Conservation (phyloP, 805 yeast genomes). For the Saccharomycopsis sp. region DNA sequence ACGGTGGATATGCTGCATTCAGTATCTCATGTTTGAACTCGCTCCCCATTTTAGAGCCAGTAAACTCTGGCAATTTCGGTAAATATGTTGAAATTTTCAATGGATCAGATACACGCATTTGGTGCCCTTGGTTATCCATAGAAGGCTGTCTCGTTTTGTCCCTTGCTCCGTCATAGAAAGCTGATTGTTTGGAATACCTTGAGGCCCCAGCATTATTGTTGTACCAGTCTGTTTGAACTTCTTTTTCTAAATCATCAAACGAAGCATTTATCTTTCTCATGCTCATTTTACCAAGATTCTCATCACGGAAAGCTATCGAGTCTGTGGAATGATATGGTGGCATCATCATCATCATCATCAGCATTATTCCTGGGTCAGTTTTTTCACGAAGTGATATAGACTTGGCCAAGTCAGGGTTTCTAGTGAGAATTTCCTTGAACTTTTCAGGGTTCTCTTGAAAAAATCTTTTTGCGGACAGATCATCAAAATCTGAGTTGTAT, state of each 20-base stretch:
- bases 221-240: conserved; percentile 28
- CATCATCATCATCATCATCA: not conserved
- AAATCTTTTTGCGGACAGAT: conserved; percentile 13
- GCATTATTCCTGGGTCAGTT: not conserved
- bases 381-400: conserved; percentile 4
- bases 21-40: not conserved
- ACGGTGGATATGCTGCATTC: conserved; percentile 3
- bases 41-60: not conserved
- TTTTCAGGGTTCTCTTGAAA: conserved; percentile 18
- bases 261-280: conserved; percentile 16
- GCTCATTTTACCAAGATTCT: too few relatives aligned
- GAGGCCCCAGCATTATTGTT: conserved; percentile 12
- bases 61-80: conserved; percentile 15
- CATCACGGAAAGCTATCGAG: not conserved
- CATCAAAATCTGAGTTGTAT: conserved; percentile 3
- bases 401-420: conserved; percentile 19
- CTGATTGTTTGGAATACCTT: conserved; percentile 10
- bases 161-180: too few relatives aligned
- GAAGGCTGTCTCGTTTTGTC: too few relatives aligned
- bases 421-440: conserved; percentile 12
- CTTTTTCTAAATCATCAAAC: conserved; percentile 29
- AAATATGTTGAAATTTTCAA: conserved; percentile 13
- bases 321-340: not conserved
- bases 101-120: conserved; percentile 1
- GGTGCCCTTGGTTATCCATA: too few relatives aligned